Evolutionary conservation across 345 rosid genomes (phyloP).

Genomic region (Linum tenue): DNA sequence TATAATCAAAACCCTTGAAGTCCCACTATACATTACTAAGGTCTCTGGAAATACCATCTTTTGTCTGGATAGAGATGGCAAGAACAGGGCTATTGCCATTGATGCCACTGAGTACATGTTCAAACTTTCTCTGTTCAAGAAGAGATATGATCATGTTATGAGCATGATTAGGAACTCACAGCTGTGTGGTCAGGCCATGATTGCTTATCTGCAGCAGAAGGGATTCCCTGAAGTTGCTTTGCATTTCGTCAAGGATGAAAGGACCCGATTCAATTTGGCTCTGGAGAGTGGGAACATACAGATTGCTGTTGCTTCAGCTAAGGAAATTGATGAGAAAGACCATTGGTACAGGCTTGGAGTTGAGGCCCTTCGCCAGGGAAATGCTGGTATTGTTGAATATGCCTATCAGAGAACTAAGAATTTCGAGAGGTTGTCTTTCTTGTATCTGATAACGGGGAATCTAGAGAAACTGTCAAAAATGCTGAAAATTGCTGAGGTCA

Average conservation of each 20-base stretch:
- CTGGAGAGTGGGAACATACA: constrained; percentile 93
- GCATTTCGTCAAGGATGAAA: constrained; percentile 93
- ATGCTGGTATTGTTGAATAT: constrained; percentile 82
- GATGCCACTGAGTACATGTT: constrained; percentile 87
- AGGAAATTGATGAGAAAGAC: constrained; percentile 89
- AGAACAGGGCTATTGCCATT: constrained; percentile 51
- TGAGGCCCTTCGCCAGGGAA: constrained; percentile 98
- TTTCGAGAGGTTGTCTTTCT: constrained; percentile 89
- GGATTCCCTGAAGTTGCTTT: constrained; percentile 98
- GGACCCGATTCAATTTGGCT: constrained; percentile 88
- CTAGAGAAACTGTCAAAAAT: constrained; percentile 73
- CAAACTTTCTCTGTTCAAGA: constrained; percentile 69
- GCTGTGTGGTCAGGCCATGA: constrained; percentile 96
- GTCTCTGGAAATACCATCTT: constrained; percentile 59
- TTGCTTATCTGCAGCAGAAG: constrained; percentile 91
- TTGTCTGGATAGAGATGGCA: constrained; percentile 87
- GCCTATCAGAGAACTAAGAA: constrained; percentile 96
- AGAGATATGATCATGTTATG: constrained; percentile 87
- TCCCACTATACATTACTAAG: constrained; percentile 76
- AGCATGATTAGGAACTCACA: constrained; percentile 89
- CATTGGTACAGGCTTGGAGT: constrained; percentile 90
- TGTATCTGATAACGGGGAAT: constrained; percentile 85
- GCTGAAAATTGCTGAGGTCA: constrained; percentile 90
- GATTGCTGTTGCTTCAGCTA: constrained; percentile 93
- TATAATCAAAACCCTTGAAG: constrained; percentile 72